phyloP scores from a whole-genome alignment of 495 filamentous ascomycete genomes.

The Immersiella caudata region DNA sequence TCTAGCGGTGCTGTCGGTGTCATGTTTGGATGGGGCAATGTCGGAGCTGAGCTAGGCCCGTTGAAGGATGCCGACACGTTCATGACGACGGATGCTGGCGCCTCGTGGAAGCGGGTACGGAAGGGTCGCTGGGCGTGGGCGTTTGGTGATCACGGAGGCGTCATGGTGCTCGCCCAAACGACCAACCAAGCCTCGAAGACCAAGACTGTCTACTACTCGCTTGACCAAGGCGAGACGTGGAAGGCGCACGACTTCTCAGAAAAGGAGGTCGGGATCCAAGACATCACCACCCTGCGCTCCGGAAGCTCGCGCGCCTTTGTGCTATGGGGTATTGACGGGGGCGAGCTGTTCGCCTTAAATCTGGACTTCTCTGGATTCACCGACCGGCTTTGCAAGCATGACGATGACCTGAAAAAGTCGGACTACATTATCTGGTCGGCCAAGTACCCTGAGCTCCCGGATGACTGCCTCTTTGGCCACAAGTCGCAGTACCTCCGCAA shows the following conservation, averaged over 20 bases:
- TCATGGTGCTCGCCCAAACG: conserved; percentile 76
- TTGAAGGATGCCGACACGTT: conserved; percentile 77
- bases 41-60: conserved; percentile 67
- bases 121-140: conserved; percentile 90
- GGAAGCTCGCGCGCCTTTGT: conserved; percentile 89
- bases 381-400: conserved; percentile 66
- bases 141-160: conserved; percentile 88
- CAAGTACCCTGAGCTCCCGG: conserved; percentile 69
- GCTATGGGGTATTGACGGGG: conserved; percentile 72
- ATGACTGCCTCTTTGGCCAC: conserved; percentile 92
- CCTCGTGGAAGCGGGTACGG: conserved; percentile 80
- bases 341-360: conserved; percentile 67
- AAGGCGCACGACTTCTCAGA: conserved; percentile 70
- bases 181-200: conserved; percentile 52
- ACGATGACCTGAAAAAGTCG: conserved; percentile 60
- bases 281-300: conserved; percentile 85
- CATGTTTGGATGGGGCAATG: conserved; percentile 90
- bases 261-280: conserved; percentile 65
- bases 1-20: conserved; percentile 87
- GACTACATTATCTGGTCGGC: conserved; percentile 85
- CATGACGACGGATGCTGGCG: conserved; percentile 84
- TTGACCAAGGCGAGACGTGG: conserved; percentile 81
- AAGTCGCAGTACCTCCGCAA: conserved; percentile 88
- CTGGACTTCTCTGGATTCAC: conserved; percentile 84
- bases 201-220: conserved; percentile 71